Evolutionary conservation across 371 early-diverging fungal species (phyloP), one percentile per base, ranked within the genome.

Genomic region (Rhizopus stolonifer): DNA sequence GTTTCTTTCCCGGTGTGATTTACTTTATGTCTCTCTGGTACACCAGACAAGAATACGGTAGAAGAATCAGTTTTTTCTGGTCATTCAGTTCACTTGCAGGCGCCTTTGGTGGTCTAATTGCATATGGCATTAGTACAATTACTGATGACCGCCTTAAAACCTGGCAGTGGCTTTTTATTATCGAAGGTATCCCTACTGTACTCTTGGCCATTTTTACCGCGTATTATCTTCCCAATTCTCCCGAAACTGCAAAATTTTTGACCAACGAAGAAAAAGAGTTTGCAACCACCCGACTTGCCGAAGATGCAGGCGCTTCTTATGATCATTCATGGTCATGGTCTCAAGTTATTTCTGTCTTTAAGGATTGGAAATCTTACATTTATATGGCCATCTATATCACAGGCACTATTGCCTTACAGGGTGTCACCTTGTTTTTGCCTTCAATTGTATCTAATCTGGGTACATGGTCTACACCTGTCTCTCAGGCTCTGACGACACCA

Each of bases 181-280:
- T 81, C 10, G 81, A 83, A 64, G 81, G 81, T 29, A 19, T 64
- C 1, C 72, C 79, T 0, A 72, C 80, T 13, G 57, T 79, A 3
- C 7, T 81, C 0, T 31, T 79, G 18, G 68, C 77, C 1, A 18
- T 43, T 9, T 58, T 78, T 4, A 64, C 71, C 15, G 65, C 59
- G 25, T 77, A 58, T 59, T 57, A 67, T 9, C 58, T 89, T n/a
- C 85, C 90, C 1, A 69, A 82, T 39, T 70, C 54, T 5, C 86
- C 88, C 0, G 78, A 77, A 21, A 77, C 68, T 0, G 76, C 84
- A 0, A 57, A 42, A 18, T 87, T 79, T 57, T 61, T 89, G 36
- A 82, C 75, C 6, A 48, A 67, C 0, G 69, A 74, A 55, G 87
- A 89, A 55, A 58, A 72, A n/a, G 65, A 60, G 4, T 51, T 80